Base-by-base conservation (phyloP, 164 flowering plant genomes). In the Tetrastigma voinierianum region DNA sequence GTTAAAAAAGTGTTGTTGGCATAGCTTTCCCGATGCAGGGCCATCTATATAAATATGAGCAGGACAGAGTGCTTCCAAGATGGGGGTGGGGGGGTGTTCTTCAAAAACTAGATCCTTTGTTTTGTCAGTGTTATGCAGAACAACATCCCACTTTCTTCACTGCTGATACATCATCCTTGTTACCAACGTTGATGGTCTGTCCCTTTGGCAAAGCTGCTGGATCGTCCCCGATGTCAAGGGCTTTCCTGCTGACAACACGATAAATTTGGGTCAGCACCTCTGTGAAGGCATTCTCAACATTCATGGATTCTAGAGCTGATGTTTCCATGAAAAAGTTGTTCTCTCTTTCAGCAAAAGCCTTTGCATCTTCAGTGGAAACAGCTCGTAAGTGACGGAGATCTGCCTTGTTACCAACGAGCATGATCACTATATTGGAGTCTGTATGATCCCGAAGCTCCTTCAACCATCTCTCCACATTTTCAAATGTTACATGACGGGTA, bases 381-480 rank as follows among this genome's bases (percentile, higher is more conserved):
- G 93, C 91, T 40, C 88, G 78, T 46, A 90, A 77, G 69, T 90
- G 96, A 46, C 89, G 89, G 40, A 90, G 80, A 53, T 87, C 92
- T 17, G 90, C 96, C 74, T 89, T 89, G 86, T 89, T 89, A 3
- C 95, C 95, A 4, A 87, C 91, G 47, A 89, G 87, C 95, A 89
- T 89, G 40, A 90, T 79, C 57, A 87, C 88, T 23, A 87, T 87
- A 75, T 81, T 87, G 46, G 85, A 51, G 48, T 87, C 96, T 2
- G 93, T 87, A 76, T 90, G 96, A 61, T 80, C 85, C 32, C 91
- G 70, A 4, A 90, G 91, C 75, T 88, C 96, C 78, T 85, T 90
- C 56, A 87, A 71, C 96, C 96, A 90, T 77, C 96, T 78, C 67
- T 86, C 90, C 44, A 87, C 91, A 64, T 90, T 90, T 67, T 87